Conservation (phyloP, 2,329 filamentous ascomycete species). For the Tolypocladium pustulatum region DNA sequence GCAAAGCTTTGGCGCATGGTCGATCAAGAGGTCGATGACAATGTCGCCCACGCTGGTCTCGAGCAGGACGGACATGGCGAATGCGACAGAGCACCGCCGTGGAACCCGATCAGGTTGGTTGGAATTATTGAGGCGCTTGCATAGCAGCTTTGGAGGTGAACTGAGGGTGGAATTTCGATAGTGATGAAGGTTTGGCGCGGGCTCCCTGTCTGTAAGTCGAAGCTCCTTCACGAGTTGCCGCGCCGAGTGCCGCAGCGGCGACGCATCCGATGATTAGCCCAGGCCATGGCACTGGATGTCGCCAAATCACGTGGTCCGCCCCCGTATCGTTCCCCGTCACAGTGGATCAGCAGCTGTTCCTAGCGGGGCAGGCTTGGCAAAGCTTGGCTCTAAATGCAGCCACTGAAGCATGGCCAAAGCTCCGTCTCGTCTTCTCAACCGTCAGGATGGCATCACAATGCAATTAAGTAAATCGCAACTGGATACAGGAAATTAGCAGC, state of each 20-base stretch:
- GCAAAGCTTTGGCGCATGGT: constrained; percentile 83
- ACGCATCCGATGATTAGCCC: neutral
- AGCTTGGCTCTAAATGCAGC: neutral
- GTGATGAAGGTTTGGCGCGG: neutral
- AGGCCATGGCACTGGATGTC: neutral
- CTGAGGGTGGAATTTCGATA: neutral
- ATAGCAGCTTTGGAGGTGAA: neutral
- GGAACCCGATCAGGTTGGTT: neutral
- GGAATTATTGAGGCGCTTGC: neutral
- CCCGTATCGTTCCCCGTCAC: neutral
- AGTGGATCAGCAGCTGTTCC: neutral
- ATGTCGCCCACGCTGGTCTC: constrained; percentile 92
- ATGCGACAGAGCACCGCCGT: neutral
- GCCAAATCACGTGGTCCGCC: neutral
- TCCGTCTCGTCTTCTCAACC: no score
- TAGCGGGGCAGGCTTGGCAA: neutral
- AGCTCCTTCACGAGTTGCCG: neutral
- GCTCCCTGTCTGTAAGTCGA: neutral
- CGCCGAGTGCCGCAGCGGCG: neutral
- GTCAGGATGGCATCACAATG: no score
- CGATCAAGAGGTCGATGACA: constrained; percentile 83
- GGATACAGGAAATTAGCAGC: no score
- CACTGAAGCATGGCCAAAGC: no score
- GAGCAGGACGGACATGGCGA: constrained; percentile 76
- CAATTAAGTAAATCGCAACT: no score